These are phyloP conservation scores for Lyophyllum semitale DNA, from an alignment of 768 basidiomycete species.

Conservation along the genomic window DNA sequence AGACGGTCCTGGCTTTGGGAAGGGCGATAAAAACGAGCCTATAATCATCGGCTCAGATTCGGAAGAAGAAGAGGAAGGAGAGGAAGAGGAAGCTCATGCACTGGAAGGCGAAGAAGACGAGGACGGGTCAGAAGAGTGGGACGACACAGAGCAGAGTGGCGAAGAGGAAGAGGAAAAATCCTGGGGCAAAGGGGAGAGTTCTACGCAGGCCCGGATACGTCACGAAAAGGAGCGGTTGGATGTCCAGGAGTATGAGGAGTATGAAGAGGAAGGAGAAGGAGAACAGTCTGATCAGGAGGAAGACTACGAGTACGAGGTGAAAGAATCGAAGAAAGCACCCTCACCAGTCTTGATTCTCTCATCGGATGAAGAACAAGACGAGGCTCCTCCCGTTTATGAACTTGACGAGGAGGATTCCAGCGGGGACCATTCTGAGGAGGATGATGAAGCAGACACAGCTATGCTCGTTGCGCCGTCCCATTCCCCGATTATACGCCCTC, in stretches of 20 bases:
- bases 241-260: slow-evolving; percentile 19
- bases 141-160: slow-evolving; percentile 19
- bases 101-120: slow-evolving; percentile 24
- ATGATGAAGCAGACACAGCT: background rate
- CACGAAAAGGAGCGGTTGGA: slow-evolving; percentile 12
- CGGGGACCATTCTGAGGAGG: slow-evolving; percentile 15
- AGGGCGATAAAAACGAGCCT: slow-evolving; percentile 39
- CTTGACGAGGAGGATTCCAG: slow-evolving; percentile 12
- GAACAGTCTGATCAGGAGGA: slow-evolving; percentile 21
- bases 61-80: slow-evolving; percentile 30
- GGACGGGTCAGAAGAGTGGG: slow-evolving; percentile 20
- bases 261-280: slow-evolving; percentile 14
- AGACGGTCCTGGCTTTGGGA: slow-evolving; percentile 56
- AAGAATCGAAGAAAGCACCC: slow-evolving; percentile 2
- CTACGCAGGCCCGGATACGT: slow-evolving; percentile 24
- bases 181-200: slow-evolving; percentile 26
- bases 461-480: background rate
- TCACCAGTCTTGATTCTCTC: slow-evolving; percentile 21
- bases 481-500: background rate
- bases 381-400: slow-evolving; percentile 5
- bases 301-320: slow-evolving; percentile 3
- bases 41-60: slow-evolving; percentile 48
- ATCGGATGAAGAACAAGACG: slow-evolving; percentile 27
- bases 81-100: slow-evolving; percentile 22
- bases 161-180: slow-evolving; percentile 25